Evolutionary conservation across 2,329 filamentous ascomycete species (phyloP), one percentile per base, ranked within the genome.

Genomic region (Pyricularia grisea): DNA sequence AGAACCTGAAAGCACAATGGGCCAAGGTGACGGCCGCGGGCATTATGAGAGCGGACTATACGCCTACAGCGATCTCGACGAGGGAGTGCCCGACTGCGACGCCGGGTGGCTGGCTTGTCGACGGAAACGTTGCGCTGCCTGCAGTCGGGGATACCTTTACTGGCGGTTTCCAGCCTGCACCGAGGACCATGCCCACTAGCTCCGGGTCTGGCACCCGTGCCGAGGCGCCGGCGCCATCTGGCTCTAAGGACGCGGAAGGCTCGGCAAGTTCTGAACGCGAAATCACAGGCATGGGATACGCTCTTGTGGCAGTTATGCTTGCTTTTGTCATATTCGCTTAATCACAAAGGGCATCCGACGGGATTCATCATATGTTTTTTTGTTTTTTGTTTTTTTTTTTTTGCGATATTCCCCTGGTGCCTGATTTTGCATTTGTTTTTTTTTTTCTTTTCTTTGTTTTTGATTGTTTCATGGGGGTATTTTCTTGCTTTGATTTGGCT

Each of bases 1-100:
- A 82, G 73, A 95, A 95, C 76, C 84, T 97, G 70, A 88, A 89
- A 80, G 83, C 81, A 31, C 88, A 92, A 73, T 97, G 93, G 93
- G 88, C 88, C 7, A 90, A 87, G 4, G 80, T 92, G 68, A 85
- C 81, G 9, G 92, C 93, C 0, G 87, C 87, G 0, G 91, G 92
- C 42, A 85, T 94, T 61, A 83, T 84, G 61, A 85, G 84, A 67
- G 84, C 86, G 1, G 85, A 85, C 31, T 96, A 96, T 79, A 83
- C 89, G 6, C 83, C 80, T 1, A 81, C 83, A 11, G 81, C 89
- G 17, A 55, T 55, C 42, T 87, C 87, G 0, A 86, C 90, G 1
- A 87, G 90, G 3, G 80, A 84, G 2, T 97, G 93, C 78, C 93
- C 93, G 9, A 80, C 84, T 1, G 89, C 87, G 31, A 94, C 91